Evolutionary conservation across 2,329 filamentous ascomycete species (phyloP), one percentile per base, ranked within the genome.

Genomic region (Mycosphaerella arachidis): DNA sequence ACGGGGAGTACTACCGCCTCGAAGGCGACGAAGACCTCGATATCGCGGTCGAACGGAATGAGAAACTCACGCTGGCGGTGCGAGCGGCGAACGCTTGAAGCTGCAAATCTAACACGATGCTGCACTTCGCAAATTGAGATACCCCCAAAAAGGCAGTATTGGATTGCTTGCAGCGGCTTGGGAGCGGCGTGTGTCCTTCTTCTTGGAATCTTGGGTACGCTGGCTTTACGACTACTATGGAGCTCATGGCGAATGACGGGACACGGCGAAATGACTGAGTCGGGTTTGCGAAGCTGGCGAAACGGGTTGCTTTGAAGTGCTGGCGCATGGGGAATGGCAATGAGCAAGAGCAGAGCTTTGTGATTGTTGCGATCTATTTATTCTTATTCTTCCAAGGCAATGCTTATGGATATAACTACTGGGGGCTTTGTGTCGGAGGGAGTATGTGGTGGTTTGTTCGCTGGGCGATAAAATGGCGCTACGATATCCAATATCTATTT

Each of bases 21-120:
- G 80, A 90, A 71, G 92, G 85, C 74, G 87, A 97, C 72, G 83
- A 88, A 63, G 92, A 97, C 73, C 78, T 97, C 55, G 87, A 92
- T 65, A 82, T 84, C 65, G 93, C 93, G 3, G 79, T 97, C 64
- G 84, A 89, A 68, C 81, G 91, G 68, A 96, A 96, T 75, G 88
- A 92, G 66, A 97, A 97, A 78, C 80, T 97, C 64, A 86, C 92
- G 56, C 79, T 97, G 30, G 76, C 72, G 33, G 78, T 81, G 13
- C 70, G 72, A 53, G 71, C 65, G 30, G 57, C 65, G 18, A 56
- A 56, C 45, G 45, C 55, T 27, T 64, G 52, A 61, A 27, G 45
- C n/a, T 40, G 48, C 8, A 20, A 37, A 30, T 20, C n/a, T 4
- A 43, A 4, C 13, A 43, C 6, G 48, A 9, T 35, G 50, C 30